phyloP scores from a whole-genome alignment of 73 alveolate genomes.

The Breviolum minutum region DNA sequence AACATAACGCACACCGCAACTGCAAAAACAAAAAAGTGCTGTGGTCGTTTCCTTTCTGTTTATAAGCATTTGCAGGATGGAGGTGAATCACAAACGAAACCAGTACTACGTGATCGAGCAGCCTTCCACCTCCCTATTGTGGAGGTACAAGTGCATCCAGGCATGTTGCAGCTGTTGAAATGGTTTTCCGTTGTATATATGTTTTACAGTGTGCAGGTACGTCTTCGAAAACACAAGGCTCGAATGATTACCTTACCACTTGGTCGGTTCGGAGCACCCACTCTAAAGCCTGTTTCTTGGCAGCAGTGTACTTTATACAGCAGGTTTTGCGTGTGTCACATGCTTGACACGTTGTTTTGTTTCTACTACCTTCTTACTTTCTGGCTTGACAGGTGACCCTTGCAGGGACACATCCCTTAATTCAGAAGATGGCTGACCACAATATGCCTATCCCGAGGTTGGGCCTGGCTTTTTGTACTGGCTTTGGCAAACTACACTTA shows the following conservation, averaged over 20 bases:
- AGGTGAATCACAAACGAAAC: not conserved
- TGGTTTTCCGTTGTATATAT: not conserved
- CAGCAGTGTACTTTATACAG: not conserved
- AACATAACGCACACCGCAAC: not conserved
- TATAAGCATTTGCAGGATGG: not conserved
- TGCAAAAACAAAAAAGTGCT: not conserved
- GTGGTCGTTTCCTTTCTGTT: not conserved
- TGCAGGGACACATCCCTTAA: not conserved
- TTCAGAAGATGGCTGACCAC: not conserved
- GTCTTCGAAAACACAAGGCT: not conserved
- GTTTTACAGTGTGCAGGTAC: not conserved
- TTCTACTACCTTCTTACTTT: not conserved
- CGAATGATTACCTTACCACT: not conserved
- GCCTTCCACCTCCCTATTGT: not conserved
- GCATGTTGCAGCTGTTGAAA: not conserved
- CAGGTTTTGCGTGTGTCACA: no score
- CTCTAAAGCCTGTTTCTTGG: not conserved
- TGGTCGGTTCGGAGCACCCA: not conserved
- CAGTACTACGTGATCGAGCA: not conserved
- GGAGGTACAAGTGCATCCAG: not conserved
- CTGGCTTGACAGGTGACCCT: not conserved
- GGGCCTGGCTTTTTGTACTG: not conserved
- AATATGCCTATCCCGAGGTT: not conserved
- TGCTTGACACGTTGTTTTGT: no score
- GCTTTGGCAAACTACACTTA: no score